Percentiles rank a stretch among this genome's conserved stretches.
These are phyloP conservation scores for Hibiscus tridactylites DNA, from an alignment of 345 rosid species.

Conservation along the genomic window DNA sequence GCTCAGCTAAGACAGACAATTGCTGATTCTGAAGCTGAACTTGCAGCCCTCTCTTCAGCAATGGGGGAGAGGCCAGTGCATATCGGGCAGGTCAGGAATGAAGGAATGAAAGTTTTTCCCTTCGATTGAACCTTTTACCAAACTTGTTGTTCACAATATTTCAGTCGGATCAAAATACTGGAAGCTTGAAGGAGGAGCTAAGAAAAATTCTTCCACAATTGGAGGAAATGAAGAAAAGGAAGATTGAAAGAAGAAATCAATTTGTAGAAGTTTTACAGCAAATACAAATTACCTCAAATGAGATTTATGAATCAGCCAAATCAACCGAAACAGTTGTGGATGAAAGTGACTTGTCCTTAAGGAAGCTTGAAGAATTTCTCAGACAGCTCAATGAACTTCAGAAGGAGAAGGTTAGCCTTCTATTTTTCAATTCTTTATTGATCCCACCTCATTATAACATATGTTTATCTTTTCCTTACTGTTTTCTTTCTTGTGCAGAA, in stretches of 20 bases:
- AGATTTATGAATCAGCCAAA: slow-evolving; percentile 45
- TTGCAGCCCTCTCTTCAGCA: slow-evolving; percentile 77
- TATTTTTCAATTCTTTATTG: slow-evolving; percentile 5
- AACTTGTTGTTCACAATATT: background rate
- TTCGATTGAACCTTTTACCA: background rate
- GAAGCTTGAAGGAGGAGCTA: slow-evolving; percentile 84
- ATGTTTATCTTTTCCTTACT: slow-evolving; percentile 1
- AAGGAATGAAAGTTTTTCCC: background rate
- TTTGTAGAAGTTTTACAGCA: slow-evolving; percentile 56
- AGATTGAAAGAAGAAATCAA: slow-evolving; percentile 69
- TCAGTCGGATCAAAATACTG: slow-evolving; percentile 67
- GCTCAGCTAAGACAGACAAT: slow-evolving; percentile 81
- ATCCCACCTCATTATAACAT: background rate
- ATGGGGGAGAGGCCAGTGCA: slow-evolving; percentile 91
- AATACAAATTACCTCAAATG: slow-evolving; percentile 41
- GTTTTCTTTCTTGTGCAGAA: slow-evolving; percentile 29
- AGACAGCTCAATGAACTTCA: slow-evolving; percentile 54
- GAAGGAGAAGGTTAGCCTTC: slow-evolving; percentile 53
- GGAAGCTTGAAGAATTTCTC: slow-evolving; percentile 71
- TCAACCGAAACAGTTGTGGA: slow-evolving; percentile 29
- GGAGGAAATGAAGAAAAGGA: slow-evolving; percentile 83
- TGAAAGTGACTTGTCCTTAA: slow-evolving; percentile 69
- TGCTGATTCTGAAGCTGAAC: slow-evolving; percentile 86
- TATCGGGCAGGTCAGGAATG: slow-evolving; percentile 63
- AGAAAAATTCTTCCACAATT: slow-evolving; percentile 59